Percentiles rank a stretch among this genome's conserved stretches.
Conservation (phyloP, 768 basidiomycete genomes). For the Chalciporus pseudorubinellus region DNA sequence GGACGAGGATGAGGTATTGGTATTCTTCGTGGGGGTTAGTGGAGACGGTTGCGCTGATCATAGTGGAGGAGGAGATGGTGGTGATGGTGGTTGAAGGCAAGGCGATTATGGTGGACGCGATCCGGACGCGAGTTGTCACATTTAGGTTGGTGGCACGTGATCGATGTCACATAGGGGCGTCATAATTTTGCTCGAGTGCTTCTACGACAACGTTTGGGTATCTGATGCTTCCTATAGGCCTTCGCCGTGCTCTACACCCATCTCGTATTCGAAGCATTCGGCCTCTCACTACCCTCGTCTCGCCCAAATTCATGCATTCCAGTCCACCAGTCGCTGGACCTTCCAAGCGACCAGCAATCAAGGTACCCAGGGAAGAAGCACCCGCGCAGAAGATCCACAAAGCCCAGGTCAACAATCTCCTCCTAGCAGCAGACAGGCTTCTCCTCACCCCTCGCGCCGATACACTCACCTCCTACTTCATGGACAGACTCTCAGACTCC, state of each 20-base stretch:
- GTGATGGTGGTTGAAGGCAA: constrained; percentile 9
- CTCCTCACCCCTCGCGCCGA: constrained; percentile 20
- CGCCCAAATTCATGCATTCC: neutral
- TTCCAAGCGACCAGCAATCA: neutral
- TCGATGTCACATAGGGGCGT: constrained; percentile 10
- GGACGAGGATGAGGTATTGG: constrained; percentile 86
- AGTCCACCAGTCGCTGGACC: neutral
- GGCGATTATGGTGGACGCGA: neutral
- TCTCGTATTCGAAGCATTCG: neutral
- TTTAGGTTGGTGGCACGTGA: constrained; percentile 18
- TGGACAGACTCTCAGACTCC: constrained; percentile 20
- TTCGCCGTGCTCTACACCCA: constrained; percentile 5
- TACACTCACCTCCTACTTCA: constrained; percentile 21
- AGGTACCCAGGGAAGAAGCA: neutral
- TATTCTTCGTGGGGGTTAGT: constrained; percentile 92
- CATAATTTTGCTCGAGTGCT: neutral
- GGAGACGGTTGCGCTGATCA: neutral
- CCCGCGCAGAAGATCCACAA: constrained; percentile 16
- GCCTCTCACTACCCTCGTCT: neutral
- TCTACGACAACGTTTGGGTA: too few species aligned
- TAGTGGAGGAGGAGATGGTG: neutral
- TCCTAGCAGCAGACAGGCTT: constrained; percentile 27
- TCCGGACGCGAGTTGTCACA: constrained; percentile 1
- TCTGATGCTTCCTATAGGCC: constrained; percentile 3
- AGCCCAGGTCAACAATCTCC: constrained; percentile 26